Evolutionary conservation across 768 basidiomycete genomes (phyloP).

Genomic region (Psilocybe tampanensis): DNA sequence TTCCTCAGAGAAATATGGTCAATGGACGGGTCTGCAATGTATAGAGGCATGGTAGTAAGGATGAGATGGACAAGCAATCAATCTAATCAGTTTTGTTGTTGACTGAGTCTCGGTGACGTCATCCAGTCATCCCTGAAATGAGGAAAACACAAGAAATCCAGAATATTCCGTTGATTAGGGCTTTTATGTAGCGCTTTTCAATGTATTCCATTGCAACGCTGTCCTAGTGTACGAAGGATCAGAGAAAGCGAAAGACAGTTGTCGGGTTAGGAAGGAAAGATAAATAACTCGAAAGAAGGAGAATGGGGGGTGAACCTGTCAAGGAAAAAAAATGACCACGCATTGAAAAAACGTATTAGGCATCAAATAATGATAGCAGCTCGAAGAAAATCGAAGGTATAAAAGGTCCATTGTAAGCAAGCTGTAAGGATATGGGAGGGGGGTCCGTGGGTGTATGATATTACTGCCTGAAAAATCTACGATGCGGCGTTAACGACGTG

Average conservation of each 20-base stretch:
- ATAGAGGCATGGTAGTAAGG: slow-evolving; percentile 51
- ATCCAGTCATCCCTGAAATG: slow-evolving; percentile 1
- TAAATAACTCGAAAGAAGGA: slow-evolving; percentile 22
- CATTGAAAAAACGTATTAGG: slow-evolving; percentile 41
- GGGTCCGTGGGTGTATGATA: slow-evolving; percentile 19
- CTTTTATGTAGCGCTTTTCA: slow-evolving; percentile 20
- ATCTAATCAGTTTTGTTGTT: neutral
- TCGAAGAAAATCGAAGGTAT: slow-evolving; percentile 37
- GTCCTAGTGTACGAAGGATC: slow-evolving; percentile 13
- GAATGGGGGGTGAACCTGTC: slow-evolving; percentile 28
- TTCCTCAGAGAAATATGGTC: slow-evolving; percentile 38
- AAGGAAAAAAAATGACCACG: slow-evolving; percentile 32
- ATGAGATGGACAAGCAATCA: neutral
- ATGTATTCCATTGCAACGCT: slow-evolving; percentile 27
- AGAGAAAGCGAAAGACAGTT: slow-evolving; percentile 20
- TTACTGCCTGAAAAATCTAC: slow-evolving; percentile 30
- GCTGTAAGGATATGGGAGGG: slow-evolving; percentile 15
- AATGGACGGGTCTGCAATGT: slow-evolving; percentile 35
- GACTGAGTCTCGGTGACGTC: slow-evolving; percentile 15
- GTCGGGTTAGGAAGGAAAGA: slow-evolving; percentile 10
- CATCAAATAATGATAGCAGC: slow-evolving; percentile 42
- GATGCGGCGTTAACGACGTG: slow-evolving; percentile 32
- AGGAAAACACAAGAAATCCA: neutral
- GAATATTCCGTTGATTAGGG: no score
- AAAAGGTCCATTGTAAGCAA: slow-evolving; percentile 19